phyloP scores from a whole-genome alignment of 1,139 yeast species.

The Yamadazyma atmosphaerica region DNA sequence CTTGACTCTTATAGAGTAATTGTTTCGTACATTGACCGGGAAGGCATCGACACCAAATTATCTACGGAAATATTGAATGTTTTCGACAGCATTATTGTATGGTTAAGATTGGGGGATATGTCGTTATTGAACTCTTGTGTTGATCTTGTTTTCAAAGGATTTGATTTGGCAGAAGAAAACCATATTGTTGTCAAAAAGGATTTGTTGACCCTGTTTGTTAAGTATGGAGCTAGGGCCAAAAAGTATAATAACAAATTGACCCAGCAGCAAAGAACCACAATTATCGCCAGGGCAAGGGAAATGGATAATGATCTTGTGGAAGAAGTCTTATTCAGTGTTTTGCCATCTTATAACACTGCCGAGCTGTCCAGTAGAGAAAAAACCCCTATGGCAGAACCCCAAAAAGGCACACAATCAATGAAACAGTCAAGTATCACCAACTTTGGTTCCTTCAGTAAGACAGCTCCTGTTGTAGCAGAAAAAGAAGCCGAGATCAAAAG shows the following conservation, averaged over 20 bases:
- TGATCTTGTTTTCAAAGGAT: conserved; percentile 61
- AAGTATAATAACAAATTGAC: conserved; percentile 65
- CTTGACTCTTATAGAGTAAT: conserved; percentile 65
- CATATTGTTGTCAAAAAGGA: conserved; percentile 47
- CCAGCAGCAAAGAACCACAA: conserved; percentile 57
- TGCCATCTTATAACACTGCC: not conserved
- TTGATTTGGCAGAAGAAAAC: conserved; percentile 61
- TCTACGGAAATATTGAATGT: conserved; percentile 46
- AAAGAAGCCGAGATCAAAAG: conserved; percentile 35
- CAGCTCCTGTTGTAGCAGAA: conserved; percentile 36
- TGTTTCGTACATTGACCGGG: conserved; percentile 27
- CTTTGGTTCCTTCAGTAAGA: conserved; percentile 42
- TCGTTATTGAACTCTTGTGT: conserved; percentile 77
- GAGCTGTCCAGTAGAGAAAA: not conserved
- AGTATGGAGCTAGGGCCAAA: conserved; percentile 64
- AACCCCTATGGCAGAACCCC: not conserved
- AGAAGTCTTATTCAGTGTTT: conserved; percentile 38
- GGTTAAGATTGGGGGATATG: conserved; percentile 81
- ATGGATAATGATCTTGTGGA: conserved; percentile 57
- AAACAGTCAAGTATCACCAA: conserved; percentile 52
- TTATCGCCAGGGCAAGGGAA: conserved; percentile 56
- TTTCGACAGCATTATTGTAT: conserved; percentile 63
- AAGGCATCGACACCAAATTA: conserved; percentile 20
- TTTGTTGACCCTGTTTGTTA: conserved; percentile 54
- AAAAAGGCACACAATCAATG: not conserved